Conservation (phyloP, 177 flowering plant genomes). For the Vitis hybrid region DNA sequence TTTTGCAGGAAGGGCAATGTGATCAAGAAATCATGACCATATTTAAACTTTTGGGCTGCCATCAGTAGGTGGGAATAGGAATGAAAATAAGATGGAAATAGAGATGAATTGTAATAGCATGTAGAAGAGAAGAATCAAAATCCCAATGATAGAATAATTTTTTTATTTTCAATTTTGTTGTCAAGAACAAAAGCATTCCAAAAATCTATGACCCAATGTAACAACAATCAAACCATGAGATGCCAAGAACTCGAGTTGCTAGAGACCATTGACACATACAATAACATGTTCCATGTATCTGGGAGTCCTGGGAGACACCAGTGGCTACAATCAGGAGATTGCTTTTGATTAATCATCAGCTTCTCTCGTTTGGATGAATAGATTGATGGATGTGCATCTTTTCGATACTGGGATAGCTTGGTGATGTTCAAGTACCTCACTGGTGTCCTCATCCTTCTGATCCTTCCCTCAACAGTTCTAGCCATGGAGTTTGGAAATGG, state of each 20-base stretch:
- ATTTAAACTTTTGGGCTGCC: no score
- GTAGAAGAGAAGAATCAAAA: no score
- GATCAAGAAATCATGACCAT: background rate
- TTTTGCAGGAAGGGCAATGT: slow-evolving; percentile 29
- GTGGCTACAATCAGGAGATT: slow-evolving; percentile 60
- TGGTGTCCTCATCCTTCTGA: slow-evolving; percentile 37
- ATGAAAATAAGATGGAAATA: no score
- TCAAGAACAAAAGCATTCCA: no score
- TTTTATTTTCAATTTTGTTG: background rate
- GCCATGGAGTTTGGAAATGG: slow-evolving; percentile 3
- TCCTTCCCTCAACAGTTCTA: slow-evolving; percentile 22
- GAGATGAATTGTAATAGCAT: no score
- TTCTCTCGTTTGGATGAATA: slow-evolving; percentile 24
- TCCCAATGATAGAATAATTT: background rate
- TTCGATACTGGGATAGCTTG: slow-evolving; percentile 50
- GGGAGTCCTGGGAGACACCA: slow-evolving; percentile 87
- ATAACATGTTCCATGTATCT: slow-evolving; percentile 69
- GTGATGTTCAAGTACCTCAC: slow-evolving; percentile 69
- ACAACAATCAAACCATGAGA: background rate
- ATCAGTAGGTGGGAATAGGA: no score
- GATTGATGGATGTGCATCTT: slow-evolving; percentile 66
- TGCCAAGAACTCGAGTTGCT: slow-evolving; percentile 9
- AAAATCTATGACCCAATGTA: no score
- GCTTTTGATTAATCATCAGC: background rate
- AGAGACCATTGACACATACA: slow-evolving; percentile 37